Percentiles rank a stretch among this genome's conserved stretches.
phyloP scores from a whole-genome alignment of 441 rosid genomes.

The Sinapis alba region DNA sequence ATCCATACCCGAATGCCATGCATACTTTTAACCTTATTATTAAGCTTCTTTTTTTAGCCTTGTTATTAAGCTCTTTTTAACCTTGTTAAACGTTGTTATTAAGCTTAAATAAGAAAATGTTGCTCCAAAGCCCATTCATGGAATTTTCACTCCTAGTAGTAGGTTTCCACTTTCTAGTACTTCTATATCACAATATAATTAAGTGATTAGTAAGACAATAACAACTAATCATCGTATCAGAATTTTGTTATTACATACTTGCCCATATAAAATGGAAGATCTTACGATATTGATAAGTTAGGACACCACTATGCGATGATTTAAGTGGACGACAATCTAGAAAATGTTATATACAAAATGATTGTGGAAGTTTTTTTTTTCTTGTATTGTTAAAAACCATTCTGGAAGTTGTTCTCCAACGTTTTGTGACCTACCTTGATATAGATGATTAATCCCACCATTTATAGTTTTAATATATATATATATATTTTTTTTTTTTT shows the following conservation, averaged over 20 bases:
- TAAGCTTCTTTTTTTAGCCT: too few species aligned
- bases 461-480: not conserved
- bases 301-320: slow-evolving; percentile 35
- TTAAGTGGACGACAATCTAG: slow-evolving; percentile 22
- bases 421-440: slow-evolving; percentile 13
- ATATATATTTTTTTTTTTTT: too few species aligned
- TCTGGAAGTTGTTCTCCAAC: slow-evolving; percentile 23
- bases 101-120: not conserved
- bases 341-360: not conserved
- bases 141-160: not conserved
- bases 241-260: slow-evolving; percentile 10
- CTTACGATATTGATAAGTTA: slow-evolving; percentile 32
- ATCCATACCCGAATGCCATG: too few species aligned
- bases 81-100: not conserved
- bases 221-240: not conserved
- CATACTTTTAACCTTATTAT: too few species aligned
- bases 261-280: slow-evolving; percentile 21
- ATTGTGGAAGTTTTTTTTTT: not conserved
- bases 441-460: slow-evolving; percentile 22
- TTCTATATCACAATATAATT: not conserved
- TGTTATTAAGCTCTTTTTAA: too few species aligned
- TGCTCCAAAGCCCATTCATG: not conserved
- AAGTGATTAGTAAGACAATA: slow-evolving; percentile 11
- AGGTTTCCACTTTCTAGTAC: slow-evolving; percentile 2
- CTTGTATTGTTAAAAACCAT: not conserved